phyloP scores from a whole-genome alignment of 371 early-diverging fungal genomes.

The Circinella umbellata region DNA sequence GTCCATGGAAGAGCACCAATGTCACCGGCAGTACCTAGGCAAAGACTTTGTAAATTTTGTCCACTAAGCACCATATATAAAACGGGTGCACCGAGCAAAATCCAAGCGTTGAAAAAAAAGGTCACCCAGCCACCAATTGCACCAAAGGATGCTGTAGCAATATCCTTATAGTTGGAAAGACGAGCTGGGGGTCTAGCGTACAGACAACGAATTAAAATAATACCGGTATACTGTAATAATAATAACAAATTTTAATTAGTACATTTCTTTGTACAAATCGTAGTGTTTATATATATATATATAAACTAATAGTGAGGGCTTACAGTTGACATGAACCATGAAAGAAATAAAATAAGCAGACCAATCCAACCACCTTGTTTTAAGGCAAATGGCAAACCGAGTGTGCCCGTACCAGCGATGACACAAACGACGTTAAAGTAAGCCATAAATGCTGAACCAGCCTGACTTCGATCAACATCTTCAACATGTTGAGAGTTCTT shows the following conservation, averaged over 20 bases:
- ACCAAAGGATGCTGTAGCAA: slow-evolving; percentile 44
- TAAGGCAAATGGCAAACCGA: slow-evolving; percentile 81
- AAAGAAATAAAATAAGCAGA: slow-evolving; percentile 71
- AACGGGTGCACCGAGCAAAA: slow-evolving; percentile 56
- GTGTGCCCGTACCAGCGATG: slow-evolving; percentile 83
- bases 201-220: slow-evolving; percentile 44
- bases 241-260: neutral
- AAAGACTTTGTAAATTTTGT: slow-evolving; percentile 47
- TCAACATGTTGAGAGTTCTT: slow-evolving; percentile 13
- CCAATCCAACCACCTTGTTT: slow-evolving; percentile 84
- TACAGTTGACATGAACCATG: slow-evolving; percentile 76
- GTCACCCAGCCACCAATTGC: slow-evolving; percentile 47
- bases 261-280: neutral
- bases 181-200: slow-evolving; percentile 45
- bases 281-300: neutral
- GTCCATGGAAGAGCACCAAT: slow-evolving; percentile 59
- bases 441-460: slow-evolving; percentile 39
- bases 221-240: slow-evolving; percentile 37
- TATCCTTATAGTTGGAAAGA: slow-evolving; percentile 43
- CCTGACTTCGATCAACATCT: slow-evolving; percentile 21
- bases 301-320: neutral
- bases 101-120: slow-evolving; percentile 64
- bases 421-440: slow-evolving; percentile 75
- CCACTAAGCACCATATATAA: slow-evolving; percentile 64
- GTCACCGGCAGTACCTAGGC: slow-evolving; percentile 41